Evolutionary conservation across 768 basidiomycete species (phyloP).

Genomic region (Tylopilus vinaceipallidus): DNA sequence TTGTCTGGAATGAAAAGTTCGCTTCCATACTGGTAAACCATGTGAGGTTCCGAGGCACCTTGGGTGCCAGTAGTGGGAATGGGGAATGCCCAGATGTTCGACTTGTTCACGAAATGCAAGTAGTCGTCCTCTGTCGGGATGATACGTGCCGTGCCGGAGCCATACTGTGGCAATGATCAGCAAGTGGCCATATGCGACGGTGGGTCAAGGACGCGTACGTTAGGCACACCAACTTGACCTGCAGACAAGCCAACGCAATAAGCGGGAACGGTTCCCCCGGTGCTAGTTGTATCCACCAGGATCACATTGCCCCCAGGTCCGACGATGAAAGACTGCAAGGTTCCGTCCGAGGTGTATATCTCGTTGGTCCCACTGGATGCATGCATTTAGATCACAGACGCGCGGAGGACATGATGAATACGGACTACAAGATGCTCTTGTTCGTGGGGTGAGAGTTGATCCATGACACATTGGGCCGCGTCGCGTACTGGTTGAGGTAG

Average conservation of each 20-base stretch:
- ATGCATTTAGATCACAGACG: background rate
- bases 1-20: conserved; percentile 68
- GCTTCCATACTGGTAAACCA: conserved; percentile 51
- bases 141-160: conserved; percentile 52
- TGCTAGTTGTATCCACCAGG: conserved; percentile 42
- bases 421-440: conserved; percentile 60
- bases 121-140: conserved; percentile 44
- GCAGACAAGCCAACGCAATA: conserved; percentile 50
- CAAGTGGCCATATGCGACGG: no score
- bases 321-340: conserved; percentile 58
- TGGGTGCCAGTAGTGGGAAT: conserved; percentile 29
- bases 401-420: background rate
- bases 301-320: conserved; percentile 44
- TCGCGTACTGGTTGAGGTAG: conserved; percentile 41
- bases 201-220: conserved; percentile 39
- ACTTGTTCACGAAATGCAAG: conserved; percentile 32
- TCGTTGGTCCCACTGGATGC: conserved; percentile 58
- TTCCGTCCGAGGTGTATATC: conserved; percentile 33
- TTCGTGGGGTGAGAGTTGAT: conserved; percentile 56
- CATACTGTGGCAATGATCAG: conserved; percentile 39
- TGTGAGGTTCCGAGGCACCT: conserved; percentile 60
- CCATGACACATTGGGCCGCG: conserved; percentile 57
- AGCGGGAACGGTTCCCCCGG: conserved; percentile 52
- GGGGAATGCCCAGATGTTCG: conserved; percentile 55
- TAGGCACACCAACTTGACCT: conserved; percentile 58